phyloP scores from a whole-genome alignment of 2,329 filamentous ascomycete species.

The Paecilomyces fulvus region DNA sequence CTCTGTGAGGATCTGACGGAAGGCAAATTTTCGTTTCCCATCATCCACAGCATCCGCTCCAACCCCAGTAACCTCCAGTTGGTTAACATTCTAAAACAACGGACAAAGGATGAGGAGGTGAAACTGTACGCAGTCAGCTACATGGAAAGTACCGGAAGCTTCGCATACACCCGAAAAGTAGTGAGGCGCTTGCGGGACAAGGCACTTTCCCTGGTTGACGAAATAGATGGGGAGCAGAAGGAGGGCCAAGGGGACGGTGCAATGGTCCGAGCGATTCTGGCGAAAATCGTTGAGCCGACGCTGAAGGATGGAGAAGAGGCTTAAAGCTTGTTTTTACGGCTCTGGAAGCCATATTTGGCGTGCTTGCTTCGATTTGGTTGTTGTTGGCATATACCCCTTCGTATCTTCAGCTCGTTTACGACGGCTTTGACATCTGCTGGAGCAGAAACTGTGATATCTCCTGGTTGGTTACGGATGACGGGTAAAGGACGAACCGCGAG shows the following conservation, averaged over 20 bases:
- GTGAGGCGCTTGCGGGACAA: slow-evolving; percentile 55
- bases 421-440: neutral
- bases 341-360: neutral
- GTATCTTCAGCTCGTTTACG: neutral
- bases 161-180: slow-evolving; percentile 71
- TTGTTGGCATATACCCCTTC: neutral
- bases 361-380: neutral
- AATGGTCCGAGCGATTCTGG: slow-evolving; percentile 58
- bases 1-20: slow-evolving; percentile 93
- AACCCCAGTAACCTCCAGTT: slow-evolving; percentile 57
- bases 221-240: slow-evolving; percentile 38
- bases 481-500: neutral
- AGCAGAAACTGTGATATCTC: neutral
- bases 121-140: slow-evolving; percentile 86
- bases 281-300: slow-evolving; percentile 50
- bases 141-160: slow-evolving; percentile 84
- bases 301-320: slow-evolving; percentile 16
- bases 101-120: slow-evolving; percentile 75
- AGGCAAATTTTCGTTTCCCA: slow-evolving; percentile 92
- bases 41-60: slow-evolving; percentile 80
- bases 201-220: slow-evolving; percentile 54
- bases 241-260: slow-evolving; percentile 47
- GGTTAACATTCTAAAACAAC: slow-evolving; percentile 87
- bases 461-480: neutral
- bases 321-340: neutral